Conservation (phyloP, 1,139 yeast genomes). For the Arxiozyma heterogenica region DNA sequence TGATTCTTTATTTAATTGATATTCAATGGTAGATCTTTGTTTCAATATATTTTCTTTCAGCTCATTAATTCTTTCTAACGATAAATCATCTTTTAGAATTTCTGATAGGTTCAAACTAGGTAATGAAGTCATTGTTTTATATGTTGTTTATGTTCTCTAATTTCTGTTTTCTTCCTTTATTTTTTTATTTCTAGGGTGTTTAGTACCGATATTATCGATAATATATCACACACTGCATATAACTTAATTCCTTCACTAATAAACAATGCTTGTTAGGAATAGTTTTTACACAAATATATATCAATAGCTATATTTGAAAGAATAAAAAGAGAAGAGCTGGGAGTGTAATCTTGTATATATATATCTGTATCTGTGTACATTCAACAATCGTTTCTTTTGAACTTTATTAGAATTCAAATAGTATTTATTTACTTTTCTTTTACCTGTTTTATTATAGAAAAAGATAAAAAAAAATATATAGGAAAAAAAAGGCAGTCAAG, state of each 20-base stretch:
- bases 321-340: too few relatives aligned
- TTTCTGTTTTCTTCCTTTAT: background rate
- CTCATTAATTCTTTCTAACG: slow-evolving; percentile 23
- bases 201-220: background rate
- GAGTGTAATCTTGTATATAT: too few relatives aligned
- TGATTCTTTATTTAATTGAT: slow-evolving; percentile 57
- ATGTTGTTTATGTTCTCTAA: too few relatives aligned
- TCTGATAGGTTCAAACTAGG: slow-evolving; percentile 12
- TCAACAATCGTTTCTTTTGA: too few relatives aligned
- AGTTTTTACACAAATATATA: too few relatives aligned
- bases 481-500: background rate
- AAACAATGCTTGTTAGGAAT: background rate
- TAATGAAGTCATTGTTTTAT: background rate
- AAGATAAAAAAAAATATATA: too few relatives aligned
- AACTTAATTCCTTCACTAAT: background rate
- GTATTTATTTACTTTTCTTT: background rate
- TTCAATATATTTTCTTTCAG: slow-evolving; percentile 48
- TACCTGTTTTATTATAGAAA: too few relatives aligned
- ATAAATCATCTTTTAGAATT: slow-evolving; percentile 25
- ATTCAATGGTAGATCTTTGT: slow-evolving; percentile 66
- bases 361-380: too few relatives aligned
- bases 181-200: too few relatives aligned
- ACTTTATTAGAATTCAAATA: too few relatives aligned
- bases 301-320: too few relatives aligned
- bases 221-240: background rate